These are phyloP conservation scores for Rhizopus stolonifer DNA, from an alignment of 371 early-diverging fungal genomes.

Conservation along the genomic window DNA sequence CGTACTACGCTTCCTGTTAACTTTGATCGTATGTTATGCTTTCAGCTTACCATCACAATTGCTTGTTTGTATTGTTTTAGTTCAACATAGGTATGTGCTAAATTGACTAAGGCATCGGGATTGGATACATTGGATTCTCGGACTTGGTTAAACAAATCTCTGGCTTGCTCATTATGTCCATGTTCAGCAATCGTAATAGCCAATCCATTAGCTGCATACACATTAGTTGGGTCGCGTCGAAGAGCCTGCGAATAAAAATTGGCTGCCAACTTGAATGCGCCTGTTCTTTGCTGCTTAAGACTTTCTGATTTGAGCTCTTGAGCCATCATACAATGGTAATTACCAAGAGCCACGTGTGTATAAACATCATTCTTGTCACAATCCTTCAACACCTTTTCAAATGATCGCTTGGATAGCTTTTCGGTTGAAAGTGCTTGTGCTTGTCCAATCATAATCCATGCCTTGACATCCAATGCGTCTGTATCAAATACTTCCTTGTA, in stretches of 20 bases:
- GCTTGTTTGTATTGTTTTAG: conserved; percentile 72
- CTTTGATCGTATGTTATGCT: neutral
- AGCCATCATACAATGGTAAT: conserved; percentile 70
- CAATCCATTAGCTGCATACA: conserved; percentile 77
- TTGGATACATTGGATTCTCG: conserved; percentile 58
- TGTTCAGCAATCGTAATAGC: conserved; percentile 80
- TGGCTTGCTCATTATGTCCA: conserved; percentile 67
- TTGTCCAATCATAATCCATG: conserved; percentile 75
- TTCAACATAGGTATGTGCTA: conserved; percentile 79
- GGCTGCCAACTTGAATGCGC: conserved; percentile 68
- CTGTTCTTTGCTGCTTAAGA: conserved; percentile 33
- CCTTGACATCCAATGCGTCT: conserved; percentile 62
- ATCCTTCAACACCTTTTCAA: conserved; percentile 76
- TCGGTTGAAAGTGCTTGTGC: conserved; percentile 59
- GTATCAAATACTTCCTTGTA: conserved; percentile 66
- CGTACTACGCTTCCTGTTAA: conserved; percentile 51
- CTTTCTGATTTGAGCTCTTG: conserved; percentile 52
- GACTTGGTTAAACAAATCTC: conserved; percentile 75
- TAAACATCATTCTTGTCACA: conserved; percentile 80
- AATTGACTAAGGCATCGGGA: conserved; percentile 68
- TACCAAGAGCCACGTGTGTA: conserved; percentile 81
- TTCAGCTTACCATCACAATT: conserved; percentile 50
- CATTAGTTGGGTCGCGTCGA: conserved; percentile 67
- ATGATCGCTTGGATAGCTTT: conserved; percentile 65
- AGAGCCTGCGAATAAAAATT: conserved; percentile 85